A percentile compares a stretch with the other conserved stretches of the same genome.
Evolutionary conservation across 1,139 yeast genomes (phyloP).

Genomic region (Protomyces inouyei): DNA sequence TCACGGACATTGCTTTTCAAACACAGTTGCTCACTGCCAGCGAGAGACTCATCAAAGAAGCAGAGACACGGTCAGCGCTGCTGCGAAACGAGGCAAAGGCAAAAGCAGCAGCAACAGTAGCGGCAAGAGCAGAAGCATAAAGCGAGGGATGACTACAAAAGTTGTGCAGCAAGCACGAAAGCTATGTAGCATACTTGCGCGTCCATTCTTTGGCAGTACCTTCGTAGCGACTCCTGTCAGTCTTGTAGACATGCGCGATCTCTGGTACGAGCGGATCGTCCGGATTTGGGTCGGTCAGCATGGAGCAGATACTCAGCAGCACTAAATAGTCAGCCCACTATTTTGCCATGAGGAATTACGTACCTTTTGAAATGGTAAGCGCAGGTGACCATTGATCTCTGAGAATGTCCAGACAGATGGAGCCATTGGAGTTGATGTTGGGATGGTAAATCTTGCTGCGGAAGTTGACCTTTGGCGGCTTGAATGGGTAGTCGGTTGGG

Average conservation of each 20-base stretch:
- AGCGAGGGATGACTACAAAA: not conserved
- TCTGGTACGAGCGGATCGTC: constrained; percentile 99
- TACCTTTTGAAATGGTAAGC: constrained; percentile 78
- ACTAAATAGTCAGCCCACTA: constrained; percentile 47
- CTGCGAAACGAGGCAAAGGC: constrained; percentile 47
- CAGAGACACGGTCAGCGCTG: constrained; percentile 69
- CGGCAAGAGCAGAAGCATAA: constrained; percentile 1
- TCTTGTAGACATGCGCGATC: constrained; percentile 93
- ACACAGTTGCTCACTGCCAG: constrained; percentile 59
- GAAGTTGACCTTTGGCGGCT: constrained; percentile 88
- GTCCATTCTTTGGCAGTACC: constrained; percentile 91
- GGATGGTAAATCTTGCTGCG: constrained; percentile 90
- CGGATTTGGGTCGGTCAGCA: constrained; percentile 94
- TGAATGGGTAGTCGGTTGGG: constrained; percentile 93
- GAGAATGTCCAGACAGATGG: constrained; percentile 77
- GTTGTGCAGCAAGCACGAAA: not conserved
- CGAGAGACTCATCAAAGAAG: constrained; percentile 49
- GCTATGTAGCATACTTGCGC: constrained; percentile 19
- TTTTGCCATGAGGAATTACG: constrained; percentile 35
- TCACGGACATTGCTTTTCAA: constrained; percentile 58
- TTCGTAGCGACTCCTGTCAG: constrained; percentile 89
- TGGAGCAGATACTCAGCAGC: constrained; percentile 78
- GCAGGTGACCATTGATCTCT: constrained; percentile 94
- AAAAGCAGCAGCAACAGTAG: not conserved
- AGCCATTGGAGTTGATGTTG: constrained; percentile 81